These are phyloP conservation scores for Oldenlandia corymbosa DNA, from an alignment of 257 asterid species.

Conservation along the genomic window DNA sequence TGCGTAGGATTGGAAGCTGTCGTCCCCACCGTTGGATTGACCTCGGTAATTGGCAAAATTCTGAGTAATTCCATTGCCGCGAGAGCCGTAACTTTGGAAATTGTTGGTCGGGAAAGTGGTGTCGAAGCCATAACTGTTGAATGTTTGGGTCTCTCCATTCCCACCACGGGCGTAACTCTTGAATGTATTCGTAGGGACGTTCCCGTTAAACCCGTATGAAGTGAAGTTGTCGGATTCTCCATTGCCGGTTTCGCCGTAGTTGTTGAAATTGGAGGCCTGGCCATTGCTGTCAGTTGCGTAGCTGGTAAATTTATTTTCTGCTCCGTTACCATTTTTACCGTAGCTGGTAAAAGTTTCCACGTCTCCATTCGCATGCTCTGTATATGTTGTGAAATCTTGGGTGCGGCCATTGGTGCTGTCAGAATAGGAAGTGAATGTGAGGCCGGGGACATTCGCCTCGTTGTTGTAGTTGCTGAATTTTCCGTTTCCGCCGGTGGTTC, in stretches of 20 bases:
- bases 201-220: slow-evolving; percentile 49
- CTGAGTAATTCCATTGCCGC: slow-evolving; percentile 50
- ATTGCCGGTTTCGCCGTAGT: slow-evolving; percentile 64
- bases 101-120: slow-evolving; percentile 45
- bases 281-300: background rate
- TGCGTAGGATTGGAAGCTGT: slow-evolving; percentile 51
- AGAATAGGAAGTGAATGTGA: slow-evolving; percentile 61
- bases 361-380: slow-evolving; percentile 52
- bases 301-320: background rate
- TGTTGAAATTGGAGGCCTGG: slow-evolving; percentile 24
- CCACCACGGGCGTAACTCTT: slow-evolving; percentile 50
- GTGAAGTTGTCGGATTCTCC: slow-evolving; percentile 55
- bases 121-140: slow-evolving; percentile 46
- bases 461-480: slow-evolving; percentile 39
- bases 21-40: slow-evolving; percentile 67
- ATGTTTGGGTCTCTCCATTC: slow-evolving; percentile 45
- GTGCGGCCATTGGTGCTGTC: slow-evolving; percentile 46
- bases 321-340: slow-evolving; percentile 43
- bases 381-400: slow-evolving; percentile 42
- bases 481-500: slow-evolving; percentile 57
- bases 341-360: slow-evolving; percentile 51
- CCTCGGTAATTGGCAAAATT: slow-evolving; percentile 57
- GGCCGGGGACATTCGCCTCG: slow-evolving; percentile 39
- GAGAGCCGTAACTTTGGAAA: slow-evolving; percentile 58
- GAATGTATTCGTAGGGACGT: slow-evolving; percentile 59